phyloP scores from a whole-genome alignment of 139 green algal species.

The Chlamydomonas sp. region DNA sequence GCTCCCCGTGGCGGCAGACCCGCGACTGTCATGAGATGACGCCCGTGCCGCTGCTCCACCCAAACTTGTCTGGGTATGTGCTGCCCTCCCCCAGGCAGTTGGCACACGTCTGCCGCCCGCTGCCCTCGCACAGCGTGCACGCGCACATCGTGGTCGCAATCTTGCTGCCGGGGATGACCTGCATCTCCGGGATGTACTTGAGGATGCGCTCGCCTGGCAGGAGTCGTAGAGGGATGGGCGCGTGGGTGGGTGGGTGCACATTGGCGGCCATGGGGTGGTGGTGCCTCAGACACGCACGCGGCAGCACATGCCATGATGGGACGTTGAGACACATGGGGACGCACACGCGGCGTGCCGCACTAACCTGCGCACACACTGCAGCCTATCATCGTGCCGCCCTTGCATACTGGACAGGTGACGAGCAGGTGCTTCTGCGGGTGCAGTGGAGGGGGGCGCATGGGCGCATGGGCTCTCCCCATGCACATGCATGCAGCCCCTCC shows the following conservation, averaged over 20 bases:
- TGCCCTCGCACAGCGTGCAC: slow-evolving; percentile 42
- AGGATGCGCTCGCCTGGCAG: slow-evolving; percentile 22
- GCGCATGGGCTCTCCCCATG: no score
- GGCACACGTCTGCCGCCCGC: slow-evolving; percentile 36
- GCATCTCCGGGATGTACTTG: slow-evolving; percentile 12
- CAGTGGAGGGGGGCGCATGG: no score
- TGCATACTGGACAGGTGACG: slow-evolving; percentile 20
- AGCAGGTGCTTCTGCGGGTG: slow-evolving; percentile 23
- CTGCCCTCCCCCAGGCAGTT: slow-evolving; percentile 34
- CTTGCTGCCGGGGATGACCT: slow-evolving; percentile 1
- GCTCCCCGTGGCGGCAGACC: no score
- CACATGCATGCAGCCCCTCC: no score
- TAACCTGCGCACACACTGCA: slow-evolving; percentile 44
- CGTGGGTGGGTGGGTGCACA: no score
- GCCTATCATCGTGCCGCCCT: slow-evolving; percentile 9
- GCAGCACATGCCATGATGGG: no score
- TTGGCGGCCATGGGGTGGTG: no score
- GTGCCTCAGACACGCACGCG: no score
- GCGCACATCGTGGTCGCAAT: slow-evolving; percentile 14
- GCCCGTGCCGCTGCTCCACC: no score
- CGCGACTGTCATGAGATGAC: no score
- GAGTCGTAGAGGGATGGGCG: no score
- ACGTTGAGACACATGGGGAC: no score
- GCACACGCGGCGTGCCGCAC: not conserved
- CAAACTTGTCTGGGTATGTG: slow-evolving; percentile 7